Percentiles rank a stretch among this genome's conserved stretches.
These are phyloP conservation scores for Suhomyces coccinellae DNA, from an alignment of 1,139 yeast genomes.

Conservation along the genomic window DNA sequence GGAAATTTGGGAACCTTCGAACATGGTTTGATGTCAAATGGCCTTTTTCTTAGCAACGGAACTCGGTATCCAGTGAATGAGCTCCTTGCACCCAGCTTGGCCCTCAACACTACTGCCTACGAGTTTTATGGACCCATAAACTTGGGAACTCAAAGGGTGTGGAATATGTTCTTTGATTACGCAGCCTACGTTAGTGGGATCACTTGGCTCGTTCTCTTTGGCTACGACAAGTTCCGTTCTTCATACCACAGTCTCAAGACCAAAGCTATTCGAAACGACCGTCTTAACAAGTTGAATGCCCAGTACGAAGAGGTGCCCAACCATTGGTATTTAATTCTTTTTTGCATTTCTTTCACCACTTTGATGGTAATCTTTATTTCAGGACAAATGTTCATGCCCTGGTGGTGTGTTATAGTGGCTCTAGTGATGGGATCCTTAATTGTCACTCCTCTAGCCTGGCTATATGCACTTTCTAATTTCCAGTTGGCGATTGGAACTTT, in stretches of 20 bases:
- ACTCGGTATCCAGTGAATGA: constrained; percentile 18
- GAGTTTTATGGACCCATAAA: constrained; percentile 20
- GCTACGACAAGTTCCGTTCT: constrained; percentile 29
- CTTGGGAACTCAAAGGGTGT: constrained; percentile 47
- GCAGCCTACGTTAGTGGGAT: constrained; percentile 52
- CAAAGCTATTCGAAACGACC: constrained; percentile 27
- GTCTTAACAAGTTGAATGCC: constrained; percentile 41
- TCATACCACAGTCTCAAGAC: constrained; percentile 14
- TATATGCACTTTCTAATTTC: constrained; percentile 52
- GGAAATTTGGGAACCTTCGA: constrained; percentile 14
- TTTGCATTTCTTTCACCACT: constrained; percentile 33
- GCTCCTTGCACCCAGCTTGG: constrained; percentile 17
- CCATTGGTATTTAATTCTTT: constrained; percentile 41
- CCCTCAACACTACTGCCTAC: constrained; percentile 20
- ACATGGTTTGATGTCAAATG: constrained; percentile 21
- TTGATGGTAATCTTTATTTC: constrained; percentile 34
- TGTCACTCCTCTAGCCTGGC: constrained; percentile 51
- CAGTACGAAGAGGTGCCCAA: constrained; percentile 42
- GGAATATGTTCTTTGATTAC: constrained; percentile 54
- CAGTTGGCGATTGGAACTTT: constrained; percentile 54
- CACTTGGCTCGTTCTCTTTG: constrained; percentile 45
- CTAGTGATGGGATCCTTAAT: constrained; percentile 43
- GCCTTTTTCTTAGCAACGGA: constrained; percentile 19
- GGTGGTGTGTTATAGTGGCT: constrained; percentile 50
- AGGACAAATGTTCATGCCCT: constrained; percentile 49